Base-by-base conservation (phyloP, 2,329 filamentous ascomycete species). In the Nemania sp. region DNA sequence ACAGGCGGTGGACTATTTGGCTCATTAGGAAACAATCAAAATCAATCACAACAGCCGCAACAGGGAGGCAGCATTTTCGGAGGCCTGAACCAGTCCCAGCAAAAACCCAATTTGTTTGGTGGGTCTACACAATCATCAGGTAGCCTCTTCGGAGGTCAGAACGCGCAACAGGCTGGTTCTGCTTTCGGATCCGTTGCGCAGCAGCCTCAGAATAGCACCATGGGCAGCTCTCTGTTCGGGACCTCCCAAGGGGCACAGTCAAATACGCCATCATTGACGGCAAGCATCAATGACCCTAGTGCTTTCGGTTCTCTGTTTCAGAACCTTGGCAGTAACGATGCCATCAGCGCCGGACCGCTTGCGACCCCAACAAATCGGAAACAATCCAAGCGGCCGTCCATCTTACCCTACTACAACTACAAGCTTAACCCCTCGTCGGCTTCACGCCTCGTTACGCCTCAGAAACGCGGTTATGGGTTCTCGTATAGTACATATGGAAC, bases 261-360 rank as follows among this genome's bases (percentile, higher is more conserved):
- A 7, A 81, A 82, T n/a, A 80, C 80, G 14, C 84, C 89, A 66
- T 75, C 80, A 15, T 76, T 96, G 54, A 91, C 88, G 28, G 86
- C 91, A 5, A 94, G 90, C 56, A 82, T 95, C 51, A 86, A 85
- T 55, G 91, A 93, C 60, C 80, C 86, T n/a, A 91, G 89, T 47
- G 93, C 95, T 0, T 99, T 96, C 67, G 94, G 94, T 40, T 90
- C 91, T 1, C 80, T 99, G 17, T 97, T 97, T 72, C 83, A 86
- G 26, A 88, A 86, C 48, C 76, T 97, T 14, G 79, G 79, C 62
- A 80, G 68, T 68, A 85, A 67, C 73, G 89, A 73, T 75, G 75
- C 77, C 49, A 80, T 71, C 70, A 91, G 91, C 65, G 89, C 91
- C 3, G 94, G 94, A 2, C 94, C 95, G 3, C 80, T 99, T 60